phyloP scores from a whole-genome alignment of 2,329 filamentous ascomycete genomes.

The Fusarium sp. region DNA sequence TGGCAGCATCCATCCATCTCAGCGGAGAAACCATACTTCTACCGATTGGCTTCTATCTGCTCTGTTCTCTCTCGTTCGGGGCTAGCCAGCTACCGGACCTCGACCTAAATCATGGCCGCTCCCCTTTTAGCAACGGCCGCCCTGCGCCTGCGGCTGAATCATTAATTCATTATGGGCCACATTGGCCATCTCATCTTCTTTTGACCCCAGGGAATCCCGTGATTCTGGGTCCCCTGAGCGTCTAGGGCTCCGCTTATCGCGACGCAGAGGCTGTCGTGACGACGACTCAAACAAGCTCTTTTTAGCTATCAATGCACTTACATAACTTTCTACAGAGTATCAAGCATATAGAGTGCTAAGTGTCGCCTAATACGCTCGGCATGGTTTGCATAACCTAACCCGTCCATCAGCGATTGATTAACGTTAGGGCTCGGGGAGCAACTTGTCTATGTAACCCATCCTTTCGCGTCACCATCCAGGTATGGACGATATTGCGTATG shows the following conservation, averaged over 20 bases:
- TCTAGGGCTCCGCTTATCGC: slow-evolving; percentile 7
- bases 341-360: no score
- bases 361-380: background rate
- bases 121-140: slow-evolving; percentile 31
- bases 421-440: background rate
- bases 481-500: no score
- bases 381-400: background rate
- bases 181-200: slow-evolving; percentile 31
- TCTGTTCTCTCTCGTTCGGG: slow-evolving; percentile 28
- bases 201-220: slow-evolving; percentile 19
- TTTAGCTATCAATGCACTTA: background rate
- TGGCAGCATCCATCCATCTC: slow-evolving; percentile 21
- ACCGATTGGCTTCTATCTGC: slow-evolving; percentile 25
- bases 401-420: background rate
- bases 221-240: slow-evolving; percentile 10
- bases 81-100: slow-evolving; percentile 26
- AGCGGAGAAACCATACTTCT: slow-evolving; percentile 15
- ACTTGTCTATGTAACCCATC: background rate
- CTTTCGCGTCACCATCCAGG: background rate
- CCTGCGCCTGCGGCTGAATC: slow-evolving; percentile 35
- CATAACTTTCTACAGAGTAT: no score
- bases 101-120: slow-evolving; percentile 24
- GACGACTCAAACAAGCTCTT: background rate
- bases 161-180: slow-evolving; percentile 23
- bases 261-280: slow-evolving; percentile 1